Conservation (phyloP, 768 basidiomycete species). For the Mrakia hoshinonis region DNA sequence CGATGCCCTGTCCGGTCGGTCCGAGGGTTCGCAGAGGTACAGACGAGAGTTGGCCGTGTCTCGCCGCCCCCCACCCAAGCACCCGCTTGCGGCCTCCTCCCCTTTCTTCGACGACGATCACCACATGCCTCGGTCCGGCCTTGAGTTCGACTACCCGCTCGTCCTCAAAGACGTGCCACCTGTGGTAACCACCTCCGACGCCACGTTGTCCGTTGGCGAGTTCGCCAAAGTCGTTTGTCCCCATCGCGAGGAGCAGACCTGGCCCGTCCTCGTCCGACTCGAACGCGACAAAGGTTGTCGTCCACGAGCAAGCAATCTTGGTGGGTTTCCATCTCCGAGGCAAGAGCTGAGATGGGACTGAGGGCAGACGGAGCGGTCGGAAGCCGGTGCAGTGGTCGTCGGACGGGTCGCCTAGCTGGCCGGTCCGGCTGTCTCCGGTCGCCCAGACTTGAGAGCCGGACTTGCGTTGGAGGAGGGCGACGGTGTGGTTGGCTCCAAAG, state of each 20-base stretch:
- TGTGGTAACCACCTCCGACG: too few species aligned
- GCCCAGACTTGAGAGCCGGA: background rate
- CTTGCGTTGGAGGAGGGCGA: background rate
- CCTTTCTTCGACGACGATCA: background rate
- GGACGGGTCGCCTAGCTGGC: background rate
- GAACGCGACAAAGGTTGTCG: slow-evolving; percentile 10
- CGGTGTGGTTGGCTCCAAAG: slow-evolving; percentile 10
- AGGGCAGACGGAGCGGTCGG: background rate
- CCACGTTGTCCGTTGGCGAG: slow-evolving; percentile 4
- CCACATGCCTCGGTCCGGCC: background rate
- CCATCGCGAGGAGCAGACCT: slow-evolving; percentile 12
- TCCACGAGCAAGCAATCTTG: slow-evolving; percentile 6
- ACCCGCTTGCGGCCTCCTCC: background rate
- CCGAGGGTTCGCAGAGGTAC: background rate
- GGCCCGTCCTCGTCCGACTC: background rate
- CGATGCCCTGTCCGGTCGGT: background rate
- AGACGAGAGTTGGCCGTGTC: slow-evolving; percentile 14
- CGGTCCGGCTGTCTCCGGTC: background rate
- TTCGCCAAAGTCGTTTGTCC: slow-evolving; percentile 16
- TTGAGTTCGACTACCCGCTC: background rate
- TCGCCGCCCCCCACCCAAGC: slow-evolving; percentile 1
- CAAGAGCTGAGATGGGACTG: background rate
- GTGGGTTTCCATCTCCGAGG: background rate
- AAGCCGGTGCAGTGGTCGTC: background rate
- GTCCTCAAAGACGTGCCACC: slow-evolving; percentile 10